Conservation (phyloP, 108 stramenopile species). For the Pseudonitzschia delicatissima region DNA sequence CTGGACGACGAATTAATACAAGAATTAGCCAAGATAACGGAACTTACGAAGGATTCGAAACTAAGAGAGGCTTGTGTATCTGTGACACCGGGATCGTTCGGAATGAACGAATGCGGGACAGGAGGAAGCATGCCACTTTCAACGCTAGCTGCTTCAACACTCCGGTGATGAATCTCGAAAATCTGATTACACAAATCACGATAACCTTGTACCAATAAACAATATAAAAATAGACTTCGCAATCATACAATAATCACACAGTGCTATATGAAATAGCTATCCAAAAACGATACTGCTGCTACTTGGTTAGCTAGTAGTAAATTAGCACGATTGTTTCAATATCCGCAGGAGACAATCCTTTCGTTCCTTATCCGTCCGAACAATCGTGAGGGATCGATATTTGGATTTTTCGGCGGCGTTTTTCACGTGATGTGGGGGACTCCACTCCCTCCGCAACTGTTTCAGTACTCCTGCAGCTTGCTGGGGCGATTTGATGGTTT, state of each 20-base stretch:
- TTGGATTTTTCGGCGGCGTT: neutral
- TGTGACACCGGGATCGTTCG: neutral
- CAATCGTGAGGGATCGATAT: slow-evolving; percentile 4
- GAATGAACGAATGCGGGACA: slow-evolving; percentile 5
- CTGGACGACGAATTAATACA: slow-evolving; percentile 29
- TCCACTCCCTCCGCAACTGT: slow-evolving; percentile 7
- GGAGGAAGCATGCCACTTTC: neutral
- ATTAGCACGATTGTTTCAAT: neutral
- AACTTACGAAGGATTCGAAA: slow-evolving; percentile 6
- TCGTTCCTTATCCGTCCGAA: slow-evolving; percentile 1
- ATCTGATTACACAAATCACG: too few species aligned
- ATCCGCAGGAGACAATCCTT: neutral
- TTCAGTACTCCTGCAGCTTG: slow-evolving; percentile 19
- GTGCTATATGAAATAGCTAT: too few species aligned
- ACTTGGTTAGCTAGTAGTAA: too few species aligned
- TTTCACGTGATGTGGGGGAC: neutral
- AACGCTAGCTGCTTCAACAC: neutral
- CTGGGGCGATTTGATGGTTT: slow-evolving; percentile 25
- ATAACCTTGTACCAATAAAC: too few species aligned
- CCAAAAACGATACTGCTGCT: too few species aligned
- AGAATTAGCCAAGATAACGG: slow-evolving; percentile 14
- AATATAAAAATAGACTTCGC: too few species aligned
- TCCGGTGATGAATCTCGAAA: slow-evolving; percentile 2
- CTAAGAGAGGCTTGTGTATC: slow-evolving; percentile 29
- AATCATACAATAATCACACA: too few species aligned